Base-by-base conservation (phyloP, 192 early-diverging fungal genomes). In the Linnemannia exigua region DNA sequence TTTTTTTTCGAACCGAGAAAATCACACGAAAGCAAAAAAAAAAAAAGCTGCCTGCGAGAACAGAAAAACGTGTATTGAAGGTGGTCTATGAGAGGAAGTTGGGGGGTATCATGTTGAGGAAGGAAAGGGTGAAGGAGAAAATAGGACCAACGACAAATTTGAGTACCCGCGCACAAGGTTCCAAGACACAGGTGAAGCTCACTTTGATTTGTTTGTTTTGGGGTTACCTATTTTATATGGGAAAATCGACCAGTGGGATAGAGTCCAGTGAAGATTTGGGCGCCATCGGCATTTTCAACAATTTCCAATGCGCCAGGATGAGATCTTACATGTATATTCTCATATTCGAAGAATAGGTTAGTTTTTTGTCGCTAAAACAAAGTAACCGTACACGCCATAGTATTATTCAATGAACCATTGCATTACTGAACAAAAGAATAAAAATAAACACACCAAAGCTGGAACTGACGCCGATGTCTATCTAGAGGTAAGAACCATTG, bases 391-490 rank as follows among this genome's bases (percentile, higher is more conserved):
- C 58, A 75, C 35, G 4, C n/a, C n/a, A n/a, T n/a, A n/a, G n/a
- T n/a, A n/a, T n/a, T n/a, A n/a, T n/a, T n/a, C n/a, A n/a, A n/a
- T n/a, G n/a, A n/a, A n/a, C 8, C 6, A 50, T 50, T 50, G 12
- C 47, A 4, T 14, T 50, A 12, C 14, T 12, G 17, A 50, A 50
- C 41, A 9, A 44, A 44, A 9, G 41, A 9, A 44, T 44, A 44
- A 44, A 44, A 9, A 44, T 6, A 44, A 9, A 19, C 28, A 44
- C 74, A 74, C 71, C 95, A 80, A 94, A 94, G 14, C 81, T 88
- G n/a, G 69, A 70, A 47, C 92, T 92, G 36, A 95, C 94, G 12
- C 95, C 95, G 22, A 95, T 92, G 74, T 96, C 95, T 63, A 96
- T 92, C 20, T 92, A 79, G 48, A 92, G 78, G 17, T 93, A 88